Conservation (phyloP, 2,329 filamentous ascomycete species). For the Sporothrix brunneoviolacea region DNA sequence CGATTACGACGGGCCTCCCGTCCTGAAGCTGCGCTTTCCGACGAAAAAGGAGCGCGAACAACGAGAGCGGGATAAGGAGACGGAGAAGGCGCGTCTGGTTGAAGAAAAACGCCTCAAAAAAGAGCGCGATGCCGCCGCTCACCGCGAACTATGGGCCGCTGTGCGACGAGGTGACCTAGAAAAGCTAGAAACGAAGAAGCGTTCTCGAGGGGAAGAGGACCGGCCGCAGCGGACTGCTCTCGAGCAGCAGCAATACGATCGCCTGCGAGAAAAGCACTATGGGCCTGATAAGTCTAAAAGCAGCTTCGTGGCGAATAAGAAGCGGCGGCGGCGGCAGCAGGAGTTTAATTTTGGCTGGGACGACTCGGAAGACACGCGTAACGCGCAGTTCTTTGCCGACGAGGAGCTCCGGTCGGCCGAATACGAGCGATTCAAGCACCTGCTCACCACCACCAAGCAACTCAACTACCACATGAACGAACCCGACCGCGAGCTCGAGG, state of each 20-base stretch:
- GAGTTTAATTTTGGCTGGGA: slow-evolving; percentile 99
- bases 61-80: slow-evolving; percentile 69
- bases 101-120: slow-evolving; percentile 26
- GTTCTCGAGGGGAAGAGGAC: slow-evolving; percentile 17
- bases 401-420: slow-evolving; percentile 61
- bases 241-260: slow-evolving; percentile 63
- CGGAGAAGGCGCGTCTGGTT: slow-evolving; percentile 53
- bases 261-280: slow-evolving; percentile 80
- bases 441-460: slow-evolving; percentile 15
- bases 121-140: slow-evolving; percentile 17
- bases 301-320: slow-evolving; percentile 92
- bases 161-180: slow-evolving; percentile 17
- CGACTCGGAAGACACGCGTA: slow-evolving; percentile 81
- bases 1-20: slow-evolving; percentile 8
- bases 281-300: slow-evolving; percentile 76
- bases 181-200: slow-evolving; percentile 22
- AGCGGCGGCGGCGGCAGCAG: slow-evolving; percentile 82
- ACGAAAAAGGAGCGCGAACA: slow-evolving; percentile 63
- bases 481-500: slow-evolving; percentile 17
- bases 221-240: slow-evolving; percentile 29
- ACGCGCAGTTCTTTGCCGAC: slow-evolving; percentile 14
- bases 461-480: slow-evolving; percentile 18
- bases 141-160: slow-evolving; percentile 20
- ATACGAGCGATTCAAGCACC: slow-evolving; percentile 37
- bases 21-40: slow-evolving; percentile 4